A percentile compares a stretch with the other conserved stretches of the same genome.
Conservation (phyloP, 2,329 filamentous ascomycete species). For the Chaetomium olivaceum region DNA sequence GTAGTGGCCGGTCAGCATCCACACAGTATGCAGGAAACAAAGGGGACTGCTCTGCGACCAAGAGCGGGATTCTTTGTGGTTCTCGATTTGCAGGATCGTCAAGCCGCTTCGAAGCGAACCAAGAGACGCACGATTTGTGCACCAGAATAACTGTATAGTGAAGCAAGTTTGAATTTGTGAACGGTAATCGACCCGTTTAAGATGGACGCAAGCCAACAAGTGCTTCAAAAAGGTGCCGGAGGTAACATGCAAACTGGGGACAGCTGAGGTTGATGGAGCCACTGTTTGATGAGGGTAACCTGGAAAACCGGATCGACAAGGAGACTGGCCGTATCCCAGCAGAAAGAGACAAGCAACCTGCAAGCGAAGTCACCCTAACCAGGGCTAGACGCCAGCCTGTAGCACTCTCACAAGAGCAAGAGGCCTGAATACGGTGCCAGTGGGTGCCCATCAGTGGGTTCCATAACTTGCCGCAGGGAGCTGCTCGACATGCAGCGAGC, state of each 20-base stretch:
- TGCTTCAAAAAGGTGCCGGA: neutral
- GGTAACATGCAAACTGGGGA: neutral
- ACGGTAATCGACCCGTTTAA: neutral
- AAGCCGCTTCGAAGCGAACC: neutral
- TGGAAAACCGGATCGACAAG: slow-evolving; percentile 22
- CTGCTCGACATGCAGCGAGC: slow-evolving; percentile 15
- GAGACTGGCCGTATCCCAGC: slow-evolving; percentile 10
- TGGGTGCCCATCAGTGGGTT: slow-evolving; percentile 8
- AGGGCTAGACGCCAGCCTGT: neutral
- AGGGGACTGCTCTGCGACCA: neutral
- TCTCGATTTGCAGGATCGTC: neutral
- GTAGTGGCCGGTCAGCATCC: slow-evolving; percentile 18
- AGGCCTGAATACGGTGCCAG: neutral
- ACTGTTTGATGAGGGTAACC: slow-evolving; percentile 22
- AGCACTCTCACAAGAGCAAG: neutral
- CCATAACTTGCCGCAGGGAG: slow-evolving; percentile 7
- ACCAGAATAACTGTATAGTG: neutral
- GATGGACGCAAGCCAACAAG: neutral
- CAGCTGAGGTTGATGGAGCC: slow-evolving; percentile 7
- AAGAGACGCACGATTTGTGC: neutral
- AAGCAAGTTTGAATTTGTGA: neutral
- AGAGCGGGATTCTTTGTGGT: neutral
- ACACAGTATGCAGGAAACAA: slow-evolving; percentile 15
- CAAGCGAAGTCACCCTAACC: slow-evolving; percentile 11
- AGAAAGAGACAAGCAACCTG: slow-evolving; percentile 2